Evolutionary conservation across 2,329 filamentous ascomycete species (phyloP).

Genomic region (Helminthosporium solani): DNA sequence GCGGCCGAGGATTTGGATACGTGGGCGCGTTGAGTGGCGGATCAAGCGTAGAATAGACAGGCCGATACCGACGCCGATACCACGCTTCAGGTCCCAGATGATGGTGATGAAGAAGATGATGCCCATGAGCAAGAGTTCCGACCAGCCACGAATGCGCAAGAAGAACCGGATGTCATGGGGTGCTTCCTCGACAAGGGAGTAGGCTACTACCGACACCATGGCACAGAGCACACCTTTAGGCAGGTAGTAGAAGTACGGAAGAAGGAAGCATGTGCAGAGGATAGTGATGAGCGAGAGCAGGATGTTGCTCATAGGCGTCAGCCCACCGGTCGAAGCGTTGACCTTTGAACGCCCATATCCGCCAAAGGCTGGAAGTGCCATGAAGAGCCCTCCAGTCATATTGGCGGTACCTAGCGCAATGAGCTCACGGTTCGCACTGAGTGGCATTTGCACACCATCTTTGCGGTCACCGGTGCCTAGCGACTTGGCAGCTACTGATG

Average conservation of each 20-base stretch:
- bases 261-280: slow-evolving; percentile 74
- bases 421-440: slow-evolving; percentile 90
- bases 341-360: slow-evolving; percentile 96
- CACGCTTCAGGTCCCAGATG: slow-evolving; percentile 90
- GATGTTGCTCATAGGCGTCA: slow-evolving; percentile 90
- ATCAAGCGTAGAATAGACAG: slow-evolving; percentile 88
- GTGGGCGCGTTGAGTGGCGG: slow-evolving; percentile 83
- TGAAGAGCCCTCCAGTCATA: slow-evolving; percentile 86
- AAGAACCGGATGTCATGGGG: slow-evolving; percentile 93
- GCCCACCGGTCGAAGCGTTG: slow-evolving; percentile 86
- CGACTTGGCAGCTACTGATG: slow-evolving; percentile 91
- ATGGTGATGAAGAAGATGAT: slow-evolving; percentile 90
- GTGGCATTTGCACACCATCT: slow-evolving; percentile 72
- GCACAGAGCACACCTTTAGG: slow-evolving; percentile 94
- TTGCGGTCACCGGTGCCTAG: slow-evolving; percentile 57
- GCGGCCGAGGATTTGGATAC: slow-evolving; percentile 93
- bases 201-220: slow-evolving; percentile 95
- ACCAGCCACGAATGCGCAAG: slow-evolving; percentile 78
- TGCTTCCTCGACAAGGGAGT: slow-evolving; percentile 90
- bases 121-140: slow-evolving; percentile 81
- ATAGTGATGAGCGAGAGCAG: slow-evolving; percentile 81
- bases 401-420: slow-evolving; percentile 90
- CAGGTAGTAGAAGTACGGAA: slow-evolving; percentile 92
- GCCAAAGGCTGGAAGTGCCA: slow-evolving; percentile 89
- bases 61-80: slow-evolving; percentile 91